These are phyloP conservation scores for Trichophyton schoenleinii DNA, from an alignment of 2,329 filamentous ascomycete genomes.

Conservation along the genomic window DNA sequence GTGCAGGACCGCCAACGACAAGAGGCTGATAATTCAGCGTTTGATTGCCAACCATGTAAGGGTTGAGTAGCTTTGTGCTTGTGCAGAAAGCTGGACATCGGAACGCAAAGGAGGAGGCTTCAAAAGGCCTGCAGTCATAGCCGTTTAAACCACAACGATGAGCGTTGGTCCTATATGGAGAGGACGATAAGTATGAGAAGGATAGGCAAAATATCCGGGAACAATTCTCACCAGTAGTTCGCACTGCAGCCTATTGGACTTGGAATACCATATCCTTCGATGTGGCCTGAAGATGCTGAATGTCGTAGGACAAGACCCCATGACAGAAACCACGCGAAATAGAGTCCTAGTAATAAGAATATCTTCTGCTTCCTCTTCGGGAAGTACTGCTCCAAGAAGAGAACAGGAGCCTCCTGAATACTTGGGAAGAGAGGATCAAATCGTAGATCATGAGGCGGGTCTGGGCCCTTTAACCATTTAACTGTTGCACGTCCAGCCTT, in stretches of 20 bases:
- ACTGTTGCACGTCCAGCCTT: constrained; percentile 33
- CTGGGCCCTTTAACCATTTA: constrained; percentile 37
- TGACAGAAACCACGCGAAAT: constrained; percentile 36
- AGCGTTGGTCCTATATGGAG: constrained; percentile 26
- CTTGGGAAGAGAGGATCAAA: constrained; percentile 36
- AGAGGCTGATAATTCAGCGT: constrained; percentile 40
- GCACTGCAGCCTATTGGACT: constrained; percentile 34
- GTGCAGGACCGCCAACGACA: constrained; percentile 39
- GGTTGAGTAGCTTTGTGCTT: constrained; percentile 36
- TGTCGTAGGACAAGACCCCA: constrained; percentile 36
- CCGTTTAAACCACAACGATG: constrained; percentile 44
- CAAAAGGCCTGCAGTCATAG: constrained; percentile 44
- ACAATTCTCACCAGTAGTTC: constrained; percentile 32
- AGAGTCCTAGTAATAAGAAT: constrained; percentile 30
- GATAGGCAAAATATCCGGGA: neutral
- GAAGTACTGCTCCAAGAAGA: constrained; percentile 32
- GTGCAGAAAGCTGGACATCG: constrained; percentile 45
- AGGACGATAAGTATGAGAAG: neutral
- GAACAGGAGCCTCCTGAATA: constrained; percentile 36
- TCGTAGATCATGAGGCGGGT: constrained; percentile 34
- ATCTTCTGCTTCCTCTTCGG: constrained; percentile 37
- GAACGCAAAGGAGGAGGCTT: constrained; percentile 40
- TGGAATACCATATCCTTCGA: constrained; percentile 37
- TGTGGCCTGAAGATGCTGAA: constrained; percentile 35
- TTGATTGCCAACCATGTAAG: constrained; percentile 40